Evolutionary conservation across 2,329 filamentous ascomycete species (phyloP), one percentile per base, ranked within the genome.

Genomic region (Juglanconis sp.): DNA sequence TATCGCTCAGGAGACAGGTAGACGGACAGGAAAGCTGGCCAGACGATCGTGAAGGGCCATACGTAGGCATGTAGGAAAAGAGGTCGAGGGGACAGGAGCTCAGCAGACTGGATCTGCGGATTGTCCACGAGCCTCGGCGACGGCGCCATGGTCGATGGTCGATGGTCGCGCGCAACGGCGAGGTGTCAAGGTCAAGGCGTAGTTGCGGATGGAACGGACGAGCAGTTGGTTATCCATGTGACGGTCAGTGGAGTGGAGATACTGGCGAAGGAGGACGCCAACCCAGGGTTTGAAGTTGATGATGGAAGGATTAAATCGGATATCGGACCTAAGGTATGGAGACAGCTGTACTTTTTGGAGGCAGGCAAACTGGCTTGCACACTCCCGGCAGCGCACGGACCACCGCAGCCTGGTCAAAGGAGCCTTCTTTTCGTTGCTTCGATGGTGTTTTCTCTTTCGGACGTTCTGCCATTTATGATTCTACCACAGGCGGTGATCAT

Each of bases 21-120:
- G 75, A 93, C 87, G 73, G 90, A 86, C 66, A 96, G 85, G 76
- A 98, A 98, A 69, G 90, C 78, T 56, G 96, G 95, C 93, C 96
- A 99, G 70, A 93, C 80, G 67, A 97, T 87, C 62, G 88, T 80
- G 71, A 97, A 99, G 0, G 95, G 95, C 91, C 92, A 96, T 68
- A 96, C 77, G 73, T 99, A 99, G 68, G 91, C 80, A 75, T 96
- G 94, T 63, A 96, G 80, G 71, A 89, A 86, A 65, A 89, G 76
- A 38, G 92, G 87, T 65, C 96, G 85, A 64, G 94, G 92, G 70
- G 92, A 92, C 76, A 97, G 88, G 68, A 99, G 85, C 73, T 92
- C 89, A 66, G 95, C 90, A 73, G 87, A 83, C 80, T 90, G 85
- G 75, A 99, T 96, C 82, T 96, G 91, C 68, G 88, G 78, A 77